phyloP scores from a whole-genome alignment of 2,329 filamentous ascomycete species.

The Alternaria dauci region DNA sequence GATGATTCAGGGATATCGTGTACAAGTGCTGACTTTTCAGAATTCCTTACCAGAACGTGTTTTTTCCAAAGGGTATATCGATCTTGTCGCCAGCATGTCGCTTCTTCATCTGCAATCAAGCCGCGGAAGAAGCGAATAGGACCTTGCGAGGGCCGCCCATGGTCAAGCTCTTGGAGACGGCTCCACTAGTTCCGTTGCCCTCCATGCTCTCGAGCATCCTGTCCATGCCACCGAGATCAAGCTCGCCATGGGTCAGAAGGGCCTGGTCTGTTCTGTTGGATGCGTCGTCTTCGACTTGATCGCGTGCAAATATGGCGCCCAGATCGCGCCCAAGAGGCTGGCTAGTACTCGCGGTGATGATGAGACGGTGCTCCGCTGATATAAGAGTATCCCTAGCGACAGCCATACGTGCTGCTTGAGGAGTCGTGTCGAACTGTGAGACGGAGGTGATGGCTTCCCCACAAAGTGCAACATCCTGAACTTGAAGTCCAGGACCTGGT shows the following conservation, averaged over 20 bases:
- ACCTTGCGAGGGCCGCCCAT: constrained; percentile 47
- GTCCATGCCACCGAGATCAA: constrained; percentile 60
- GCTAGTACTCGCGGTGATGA: constrained; percentile 51
- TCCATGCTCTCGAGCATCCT: constrained; percentile 54
- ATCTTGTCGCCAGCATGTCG: background rate
- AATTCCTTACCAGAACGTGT: background rate
- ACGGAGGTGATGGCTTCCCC: constrained; percentile 56
- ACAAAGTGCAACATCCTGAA: constrained; percentile 53
- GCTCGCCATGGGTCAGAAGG: constrained; percentile 55
- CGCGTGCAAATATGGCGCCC: constrained; percentile 38
- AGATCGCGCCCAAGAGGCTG: constrained; percentile 43
- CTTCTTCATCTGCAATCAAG: constrained; percentile 17
- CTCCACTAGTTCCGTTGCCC: constrained; percentile 32
- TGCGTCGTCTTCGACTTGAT: constrained; percentile 42
- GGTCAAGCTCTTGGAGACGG: constrained; percentile 32
- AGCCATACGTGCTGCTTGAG: constrained; percentile 53
- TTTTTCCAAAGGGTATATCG: background rate
- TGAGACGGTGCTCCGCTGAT: constrained; percentile 55
- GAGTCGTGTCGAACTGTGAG: constrained; percentile 53
- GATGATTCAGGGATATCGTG: constrained; percentile 7
- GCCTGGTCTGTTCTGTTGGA: constrained; percentile 51
- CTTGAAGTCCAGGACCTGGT: constrained; percentile 52
- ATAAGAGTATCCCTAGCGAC: constrained; percentile 56
- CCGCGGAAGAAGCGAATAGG: constrained; percentile 46
- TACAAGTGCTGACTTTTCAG: background rate